Evolutionary conservation across 805 yeast genomes (phyloP), one percentile per base, ranked within the genome.

Genomic region (Candida caryicola): DNA sequence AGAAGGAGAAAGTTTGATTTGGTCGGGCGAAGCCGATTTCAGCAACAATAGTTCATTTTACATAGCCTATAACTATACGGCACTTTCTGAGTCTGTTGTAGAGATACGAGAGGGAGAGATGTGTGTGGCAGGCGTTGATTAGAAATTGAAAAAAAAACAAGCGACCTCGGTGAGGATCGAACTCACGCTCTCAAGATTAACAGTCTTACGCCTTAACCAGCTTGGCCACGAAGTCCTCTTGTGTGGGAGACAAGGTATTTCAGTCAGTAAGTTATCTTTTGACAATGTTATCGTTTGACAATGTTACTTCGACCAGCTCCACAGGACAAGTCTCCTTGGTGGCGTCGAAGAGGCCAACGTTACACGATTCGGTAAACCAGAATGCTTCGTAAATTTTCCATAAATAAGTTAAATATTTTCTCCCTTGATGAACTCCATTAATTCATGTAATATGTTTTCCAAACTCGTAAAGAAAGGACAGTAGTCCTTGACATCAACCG

Each of bases 401-500:
- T n/a, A n/a, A n/a, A n/a, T n/a, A n/a, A n/a, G n/a, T n/a, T n/a
- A n/a, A n/a, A n/a, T n/a, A n/a, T n/a, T n/a, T 17, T 17, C 38
- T 14, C 31, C 28, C 31, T 59, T 55, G n/a, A 67, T 55, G 40
- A 59, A 68, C 30, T 60, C 62, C 62, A 68, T 64, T 26, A 69
- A 51, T 37, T 64, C 71, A 43, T 56, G 65, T 17, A 69, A 47
- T 12, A 67, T 57, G 35, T 64, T 62, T 40, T 69, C 74, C 46
- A 67, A 61, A 15, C 69, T 62, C 15, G 64, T 50, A 43, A 66
- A 69, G 43, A 69, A 67, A 3, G 71, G 62, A 58, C 74, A 69
- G 38, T 68, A 69, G 40, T 69, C 73, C 43, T 66, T 67, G 29
- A 66, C 58, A 48, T 68, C 71, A 16, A 69, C 72, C 47, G 60